Percentiles rank a stretch among this genome's conserved stretches.
Conservation (phyloP, 1,284 basidiomycete genomes). For the Garcileccinum viscosum region DNA sequence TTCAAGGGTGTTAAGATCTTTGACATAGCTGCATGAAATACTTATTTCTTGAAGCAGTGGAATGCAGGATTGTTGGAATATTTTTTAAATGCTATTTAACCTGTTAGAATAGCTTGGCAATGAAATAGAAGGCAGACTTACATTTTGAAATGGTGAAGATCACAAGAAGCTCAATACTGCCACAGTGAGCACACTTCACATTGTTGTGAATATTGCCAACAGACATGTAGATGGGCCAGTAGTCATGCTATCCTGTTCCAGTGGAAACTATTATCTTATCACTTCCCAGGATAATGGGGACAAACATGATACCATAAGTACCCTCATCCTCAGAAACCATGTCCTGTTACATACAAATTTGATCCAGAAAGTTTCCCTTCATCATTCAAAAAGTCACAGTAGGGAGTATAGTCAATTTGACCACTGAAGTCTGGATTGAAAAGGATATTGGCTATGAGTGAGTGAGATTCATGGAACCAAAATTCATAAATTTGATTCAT, state of each 20-base stretch:
- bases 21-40: constrained; percentile 19
- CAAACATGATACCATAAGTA: not conserved
- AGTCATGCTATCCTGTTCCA: constrained; percentile 11
- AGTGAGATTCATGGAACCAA: not conserved
- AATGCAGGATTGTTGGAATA: constrained; percentile 8
- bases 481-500: not conserved
- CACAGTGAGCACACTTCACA: not conserved
- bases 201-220: constrained; percentile 23
- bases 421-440: not conserved
- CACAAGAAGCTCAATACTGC: constrained; percentile 6
- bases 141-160: constrained; percentile 23
- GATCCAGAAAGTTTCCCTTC: not conserved
- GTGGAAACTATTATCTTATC: constrained; percentile 1
- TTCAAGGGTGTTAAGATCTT: constrained; percentile 16
- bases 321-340: not conserved
- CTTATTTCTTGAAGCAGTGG: constrained; percentile 21
- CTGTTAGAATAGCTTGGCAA: not conserved
- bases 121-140: not conserved
- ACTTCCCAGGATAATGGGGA: not conserved
- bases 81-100: constrained; percentile 7
- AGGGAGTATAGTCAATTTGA: constrained; percentile 3
- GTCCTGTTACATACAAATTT: not conserved
- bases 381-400: not conserved
- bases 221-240: constrained; percentile 23
- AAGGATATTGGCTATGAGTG: not conserved